phyloP scores from a whole-genome alignment of 2,329 filamentous ascomycete species.

The Paraphoma chrysanthemicola region DNA sequence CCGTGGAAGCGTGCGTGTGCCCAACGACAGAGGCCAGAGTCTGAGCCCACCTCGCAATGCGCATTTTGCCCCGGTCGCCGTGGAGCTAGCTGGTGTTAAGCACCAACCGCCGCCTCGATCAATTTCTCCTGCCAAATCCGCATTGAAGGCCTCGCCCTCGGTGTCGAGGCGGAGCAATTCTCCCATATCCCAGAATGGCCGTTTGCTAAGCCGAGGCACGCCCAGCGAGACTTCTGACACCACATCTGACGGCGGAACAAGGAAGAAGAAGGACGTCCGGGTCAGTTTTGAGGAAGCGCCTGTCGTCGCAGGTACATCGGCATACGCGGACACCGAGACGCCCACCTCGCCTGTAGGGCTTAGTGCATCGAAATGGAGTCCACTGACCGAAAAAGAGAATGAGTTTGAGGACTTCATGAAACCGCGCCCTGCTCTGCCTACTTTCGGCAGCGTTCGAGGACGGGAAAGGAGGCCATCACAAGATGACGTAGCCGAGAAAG shows the following conservation, averaged over 20 bases:
- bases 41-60: conserved; percentile 71
- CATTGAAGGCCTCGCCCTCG: conserved; percentile 70
- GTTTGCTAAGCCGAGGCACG: conserved; percentile 52
- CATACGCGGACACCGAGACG: conserved; percentile 28
- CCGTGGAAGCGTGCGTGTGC: conserved; percentile 25
- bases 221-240: conserved; percentile 65
- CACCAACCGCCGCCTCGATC: conserved; percentile 75
- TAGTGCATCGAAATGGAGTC: conserved; percentile 54
- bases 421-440: conserved; percentile 75
- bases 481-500: conserved; percentile 59
- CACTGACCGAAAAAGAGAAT: conserved; percentile 57
- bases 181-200: conserved; percentile 60
- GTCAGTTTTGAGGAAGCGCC: conserved; percentile 83
- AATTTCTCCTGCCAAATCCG: conserved; percentile 78
- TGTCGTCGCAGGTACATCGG: conserved; percentile 59
- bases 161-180: conserved; percentile 54
- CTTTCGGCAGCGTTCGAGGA: conserved; percentile 76
- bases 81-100: conserved; percentile 60
- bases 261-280: conserved; percentile 66
- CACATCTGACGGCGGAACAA: conserved; percentile 53
- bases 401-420: conserved; percentile 72
- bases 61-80: conserved; percentile 68
- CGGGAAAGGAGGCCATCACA: conserved; percentile 60
- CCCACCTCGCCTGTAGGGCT: conserved; percentile 30
- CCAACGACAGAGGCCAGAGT: conserved; percentile 40